Evolutionary conservation across 2,329 filamentous ascomycete species (phyloP), one percentile per base, ranked within the genome.

Genomic region (Talaromyces atroroseus): DNA sequence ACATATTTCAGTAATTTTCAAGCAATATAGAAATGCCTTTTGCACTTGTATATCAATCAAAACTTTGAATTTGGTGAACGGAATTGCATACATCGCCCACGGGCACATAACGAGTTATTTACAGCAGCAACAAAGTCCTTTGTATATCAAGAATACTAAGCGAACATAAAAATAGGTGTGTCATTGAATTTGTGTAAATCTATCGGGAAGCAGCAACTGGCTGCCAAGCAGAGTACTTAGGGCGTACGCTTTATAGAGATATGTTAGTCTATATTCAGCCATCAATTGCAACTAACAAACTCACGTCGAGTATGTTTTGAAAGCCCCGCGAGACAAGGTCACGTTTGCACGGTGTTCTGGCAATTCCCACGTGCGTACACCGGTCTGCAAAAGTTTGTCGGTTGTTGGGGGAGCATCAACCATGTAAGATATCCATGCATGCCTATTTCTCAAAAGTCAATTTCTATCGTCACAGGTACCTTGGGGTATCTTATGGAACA

Each of bases 391-490:
- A 60, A 94, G 73, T 52, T 85, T 78, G 71, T 99, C 94, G 68
- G 87, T 75, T 38, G 80, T 83, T 1, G 94, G 94, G 38, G 92
- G 85, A 75, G 89, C 88, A 75, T 97, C 91, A 66, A 96, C 86
- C 76, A 86, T 79, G 77, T 99, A 97, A 63, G 90, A 90, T 65
- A 99, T 91, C 94, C 94, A 99, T 29, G 89, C 90, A 77, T 97
- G 94, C 94, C 82, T 84, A 36, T 57, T 45, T 16, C 18, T 18
- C n/a, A 29, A 26, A 12, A 20, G n/a, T 42, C 34, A 49, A n/a
- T 23, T 45, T 24, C 10, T 14, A 54, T 54, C 52, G 34, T 10
- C 16, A n/a, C 24, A 18, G 5, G 14, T 23, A 50, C 48, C 3
- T 16, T 48, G 2, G n/a, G 24, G 24, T 12, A 34, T 34, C 5